Base-by-base conservation (phyloP, 2,329 filamentous ascomycete genomes). In the Aspergillus costaricaensis region DNA sequence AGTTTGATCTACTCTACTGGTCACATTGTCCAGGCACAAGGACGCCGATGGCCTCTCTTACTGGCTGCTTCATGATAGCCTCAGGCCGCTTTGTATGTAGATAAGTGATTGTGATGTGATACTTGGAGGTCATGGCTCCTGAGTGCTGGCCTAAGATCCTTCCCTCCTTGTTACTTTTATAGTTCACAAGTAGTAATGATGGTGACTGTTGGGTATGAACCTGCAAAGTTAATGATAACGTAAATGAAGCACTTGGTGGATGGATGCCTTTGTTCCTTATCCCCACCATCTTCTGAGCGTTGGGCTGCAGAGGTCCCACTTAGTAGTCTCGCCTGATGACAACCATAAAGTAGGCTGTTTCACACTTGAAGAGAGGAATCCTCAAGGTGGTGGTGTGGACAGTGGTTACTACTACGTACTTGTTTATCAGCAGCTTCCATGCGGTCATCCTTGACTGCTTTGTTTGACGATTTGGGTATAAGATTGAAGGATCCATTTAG, bases 41-140 rank as follows among this genome's bases (percentile, higher is more conserved):
- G 4, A 25, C 25, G 32, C 30, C 44, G 8, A 21, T 25, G 36
- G 36, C 21, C 14, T 32, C 39, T 57, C 30, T 51, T 17, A 63
- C 49, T 63, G 63, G 61, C 32, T 61, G 61, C 58, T 61, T 58
- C 61, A 63, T 59, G 52, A 60, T 58, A 55, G 62, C 60, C 62
- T 55, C 47, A 52, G 55, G 32, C 51, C 5, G 41, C 50, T 60
- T 21, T 23, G 50, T 8, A 32, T 10, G 51, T 9, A 55, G 52
- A 54, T 52, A 57, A 38, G 27, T 25, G 55, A 25, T 38, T 59
- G 41, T 52, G 30, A 52, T 19, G 52, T 44, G 41, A 44, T 44
- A 5, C 19, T 50, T 30, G 17, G 41, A 43, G 32, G 27, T 50
- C 39, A 27, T 36, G 14, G 19, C 9, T n/a, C 43, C 43, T 10